phyloP scores from a whole-genome alignment of 2,329 filamentous ascomycete genomes.

The Domatiomyces catenatus region DNA sequence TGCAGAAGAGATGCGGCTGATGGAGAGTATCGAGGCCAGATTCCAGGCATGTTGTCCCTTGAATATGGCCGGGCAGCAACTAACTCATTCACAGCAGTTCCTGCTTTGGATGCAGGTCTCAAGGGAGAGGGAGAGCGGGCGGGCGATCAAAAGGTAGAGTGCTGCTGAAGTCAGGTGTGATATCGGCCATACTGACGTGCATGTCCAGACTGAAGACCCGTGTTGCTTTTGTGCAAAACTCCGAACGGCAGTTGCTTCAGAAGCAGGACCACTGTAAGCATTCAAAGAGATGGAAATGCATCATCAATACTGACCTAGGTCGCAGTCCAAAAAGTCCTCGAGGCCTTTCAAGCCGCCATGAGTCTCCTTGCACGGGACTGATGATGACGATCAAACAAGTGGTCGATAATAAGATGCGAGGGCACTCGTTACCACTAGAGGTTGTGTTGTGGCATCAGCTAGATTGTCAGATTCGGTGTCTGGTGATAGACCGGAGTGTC shows the following conservation, averaged over 20 bases:
- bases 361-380: slow-evolving; percentile 21
- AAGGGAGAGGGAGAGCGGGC: slow-evolving; percentile 55
- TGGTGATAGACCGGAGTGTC: not conserved
- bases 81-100: slow-evolving; percentile 47
- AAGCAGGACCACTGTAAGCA: slow-evolving; percentile 68
- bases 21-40: not conserved
- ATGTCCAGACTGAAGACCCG: slow-evolving; percentile 58
- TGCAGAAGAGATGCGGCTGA: slow-evolving; percentile 40
- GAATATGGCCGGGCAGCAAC: slow-evolving; percentile 2
- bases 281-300: not conserved
- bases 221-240: slow-evolving; percentile 56
- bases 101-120: slow-evolving; percentile 62
- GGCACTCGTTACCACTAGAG: not conserved
- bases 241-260: slow-evolving; percentile 54
- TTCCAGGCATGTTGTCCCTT: not conserved
- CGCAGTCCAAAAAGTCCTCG: slow-evolving; percentile 30
- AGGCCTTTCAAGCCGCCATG: slow-evolving; percentile 34
- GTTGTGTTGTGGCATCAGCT: not conserved
- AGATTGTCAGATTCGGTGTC: not conserved
- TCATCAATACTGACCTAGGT: not conserved
- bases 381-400: not conserved
- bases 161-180: not conserved
- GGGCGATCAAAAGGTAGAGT: slow-evolving; percentile 57
- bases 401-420: not conserved
- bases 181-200: slow-evolving; percentile 3